Base-by-base conservation (phyloP, 2,329 filamentous ascomycete species). In the Arthrobotrys pseudoclavata region DNA sequence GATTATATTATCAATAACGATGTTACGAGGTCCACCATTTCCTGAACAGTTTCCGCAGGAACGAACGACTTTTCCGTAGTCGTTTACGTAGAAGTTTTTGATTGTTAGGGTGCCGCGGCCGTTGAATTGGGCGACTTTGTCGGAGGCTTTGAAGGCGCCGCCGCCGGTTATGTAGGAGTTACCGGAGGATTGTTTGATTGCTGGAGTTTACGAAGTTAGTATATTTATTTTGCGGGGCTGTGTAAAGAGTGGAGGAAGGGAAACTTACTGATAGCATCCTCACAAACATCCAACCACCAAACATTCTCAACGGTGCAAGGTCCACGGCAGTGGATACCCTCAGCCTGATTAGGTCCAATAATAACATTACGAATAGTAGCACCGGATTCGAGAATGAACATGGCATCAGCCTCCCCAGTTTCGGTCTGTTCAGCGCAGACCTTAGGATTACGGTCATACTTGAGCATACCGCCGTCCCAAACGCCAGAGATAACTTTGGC, bases 31-130 rank as follows among this genome's bases (percentile, higher is more conserved):
- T 1, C 72, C 72, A 29, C 72, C 72, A 61, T 77, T 77, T n/a
- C 76, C 79, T n/a, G 71, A 69, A 78, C 83, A 83, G 83, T 87
- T 87, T 66, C 86, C 86, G 80, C 86, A 87, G 6, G 85, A 86
- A 26, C 86, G 84, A 81, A 86, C 86, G 45, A 87, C 81, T 81
- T 87, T 87, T 71, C 86, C 85, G 76, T 86, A 86, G 81, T 86
- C 74, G 22, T 79, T 67, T 1, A 45, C 69, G 48, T 72, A 66
- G 60, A 76, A 79, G 31, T 78, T 74, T 71, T 68, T 81, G 61
- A 84, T 82, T 24, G 83, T 83, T 42, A 86, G 84, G 22, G 83
- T 85, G 2, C 85, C 85, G 60, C 84, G 83, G 24, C 85, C 85
- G 77, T 86, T 86, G 81, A 86, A 85, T 81, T 86, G 86, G 64